Base-by-base conservation (phyloP, 495 filamentous ascomycete species). In the Daldinia childiae region DNA sequence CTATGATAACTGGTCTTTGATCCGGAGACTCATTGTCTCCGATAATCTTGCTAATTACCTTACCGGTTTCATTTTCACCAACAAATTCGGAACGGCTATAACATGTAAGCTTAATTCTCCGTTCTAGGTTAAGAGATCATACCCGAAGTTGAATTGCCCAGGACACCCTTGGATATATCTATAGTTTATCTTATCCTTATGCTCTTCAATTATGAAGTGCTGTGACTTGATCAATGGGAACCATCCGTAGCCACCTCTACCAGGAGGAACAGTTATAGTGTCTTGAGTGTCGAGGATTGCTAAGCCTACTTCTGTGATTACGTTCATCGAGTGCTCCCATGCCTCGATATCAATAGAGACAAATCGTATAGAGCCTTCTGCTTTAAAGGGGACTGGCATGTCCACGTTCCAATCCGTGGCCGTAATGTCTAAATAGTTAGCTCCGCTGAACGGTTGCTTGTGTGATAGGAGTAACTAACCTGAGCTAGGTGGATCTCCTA, bases 261-360 rank as follows among this genome's bases (percentile, higher is more conserved):
- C 91, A 21, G 92, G 92, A 3, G 87, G 71, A 26, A 88, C 17
- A 71, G 69, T 34, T 86, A 79, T 64, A 8, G 81, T 73, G 24
- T 91, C 86, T 9, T 79, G 68, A 3, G 91, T 93, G 79, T 99
- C 95, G 21, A 99, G 87, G 9, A 86, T 88, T 8, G 93, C 90
- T 54, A 99, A 84, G 36, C 95, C 95, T 59, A 99, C 84, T 76
- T 99, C 95, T 4, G 93, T 97, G 66, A 98, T 81, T 1, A 84
- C 73, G 51, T 81, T 79, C 4, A 85, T 82, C 59, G 88, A 80
- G 27, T 77, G 75, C 79, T 98, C 95, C 68, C 89, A 95, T 7
- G 89, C 87, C 77, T 99, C 95, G 32, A 94, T 76, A 74, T 99
- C 95, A 50, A 97, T 80, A 67, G 85, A 88, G 62, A 97, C 81